Percentiles rank a stretch among this genome's conserved stretches.
These are phyloP conservation scores for Neodidymelliopsis sp. DNA, from an alignment of 2,329 filamentous ascomycete genomes.

Conservation along the genomic window DNA sequence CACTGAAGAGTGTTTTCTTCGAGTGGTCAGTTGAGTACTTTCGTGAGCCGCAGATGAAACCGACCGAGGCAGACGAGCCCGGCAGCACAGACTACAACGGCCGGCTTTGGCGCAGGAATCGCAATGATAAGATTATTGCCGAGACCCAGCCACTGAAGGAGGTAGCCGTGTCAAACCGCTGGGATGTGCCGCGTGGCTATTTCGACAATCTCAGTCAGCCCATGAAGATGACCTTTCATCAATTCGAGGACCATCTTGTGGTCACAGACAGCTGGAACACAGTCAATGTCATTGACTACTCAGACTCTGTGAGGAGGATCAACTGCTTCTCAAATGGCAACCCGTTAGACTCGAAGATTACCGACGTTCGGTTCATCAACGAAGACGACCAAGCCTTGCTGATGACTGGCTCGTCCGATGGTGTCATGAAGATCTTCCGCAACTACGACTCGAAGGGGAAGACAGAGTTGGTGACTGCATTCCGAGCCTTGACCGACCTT, in stretches of 20 bases:
- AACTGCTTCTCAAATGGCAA: slow-evolving; percentile 95
- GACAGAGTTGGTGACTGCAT: slow-evolving; percentile 87
- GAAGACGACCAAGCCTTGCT: slow-evolving; percentile 95
- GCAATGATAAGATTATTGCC: slow-evolving; percentile 90
- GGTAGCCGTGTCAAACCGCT: slow-evolving; percentile 82
- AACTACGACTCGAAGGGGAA: slow-evolving; percentile 82
- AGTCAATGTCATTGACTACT: slow-evolving; percentile 84
- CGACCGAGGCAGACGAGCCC: slow-evolving; percentile 92
- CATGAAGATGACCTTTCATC: slow-evolving; percentile 92
- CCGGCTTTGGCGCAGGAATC: slow-evolving; percentile 86
- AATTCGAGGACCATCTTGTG: slow-evolving; percentile 95
- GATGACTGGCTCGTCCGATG: slow-evolving; percentile 94
- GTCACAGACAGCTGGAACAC: slow-evolving; percentile 93
- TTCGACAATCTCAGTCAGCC: slow-evolving; percentile 91
- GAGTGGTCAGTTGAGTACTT: slow-evolving; percentile 98
- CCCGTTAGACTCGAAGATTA: slow-evolving; percentile 87
- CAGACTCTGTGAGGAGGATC: slow-evolving; percentile 68
- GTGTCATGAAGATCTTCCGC: slow-evolving; percentile 90
- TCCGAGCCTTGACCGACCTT: slow-evolving; percentile 91
- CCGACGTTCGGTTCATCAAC: slow-evolving; percentile 96
- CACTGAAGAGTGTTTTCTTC: slow-evolving; percentile 82
- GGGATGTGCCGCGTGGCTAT: slow-evolving; percentile 83
- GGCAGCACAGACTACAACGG: slow-evolving; percentile 97
- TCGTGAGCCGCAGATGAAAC: slow-evolving; percentile 97
- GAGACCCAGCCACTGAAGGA: slow-evolving; percentile 95